A percentile compares a stretch with the other conserved stretches of the same genome.
Evolutionary conservation across 768 basidiomycete species (phyloP).

Genomic region (Ramaria rubella): DNA sequence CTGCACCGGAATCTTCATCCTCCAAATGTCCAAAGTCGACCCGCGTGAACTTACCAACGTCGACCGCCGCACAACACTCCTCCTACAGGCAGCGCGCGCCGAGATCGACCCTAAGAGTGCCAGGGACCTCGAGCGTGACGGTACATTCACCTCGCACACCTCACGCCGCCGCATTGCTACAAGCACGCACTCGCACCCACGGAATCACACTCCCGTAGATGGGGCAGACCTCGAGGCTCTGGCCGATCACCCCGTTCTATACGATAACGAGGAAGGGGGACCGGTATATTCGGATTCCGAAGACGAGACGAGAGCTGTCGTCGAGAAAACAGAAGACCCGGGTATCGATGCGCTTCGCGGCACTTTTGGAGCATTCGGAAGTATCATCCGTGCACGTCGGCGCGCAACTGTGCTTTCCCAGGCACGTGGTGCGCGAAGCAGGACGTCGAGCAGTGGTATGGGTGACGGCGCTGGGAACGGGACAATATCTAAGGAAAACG

Average conservation of each 20-base stretch:
- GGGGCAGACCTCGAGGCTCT: conserved; percentile 1
- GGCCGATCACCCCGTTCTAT: neutral
- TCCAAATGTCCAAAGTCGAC: conserved; percentile 40
- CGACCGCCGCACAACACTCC: conserved; percentile 37
- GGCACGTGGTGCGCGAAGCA: neutral
- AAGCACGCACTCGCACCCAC: neutral
- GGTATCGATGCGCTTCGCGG: conserved; percentile 38
- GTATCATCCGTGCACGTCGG: conserved; percentile 14
- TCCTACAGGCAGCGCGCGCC: conserved; percentile 34
- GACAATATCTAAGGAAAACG: neutral
- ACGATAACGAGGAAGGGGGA: neutral
- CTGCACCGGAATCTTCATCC: conserved; percentile 37
- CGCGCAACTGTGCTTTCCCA: conserved; percentile 4
- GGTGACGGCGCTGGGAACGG: neutral
- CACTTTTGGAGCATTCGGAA: conserved; percentile 14
- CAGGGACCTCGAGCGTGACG: conserved; percentile 20
- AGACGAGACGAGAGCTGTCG: conserved; percentile 2
- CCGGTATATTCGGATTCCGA: neutral
- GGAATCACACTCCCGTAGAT: neutral
- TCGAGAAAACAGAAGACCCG: conserved; percentile 34
- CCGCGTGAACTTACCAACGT: conserved; percentile 33
- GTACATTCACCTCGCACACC: neutral
- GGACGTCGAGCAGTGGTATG: neutral
- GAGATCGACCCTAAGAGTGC: conserved; percentile 32
- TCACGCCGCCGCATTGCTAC: conserved; percentile 4